Evolutionary conservation across 2,329 filamentous ascomycete species (phyloP).

Genomic region (Colletotrichum liriopes): DNA sequence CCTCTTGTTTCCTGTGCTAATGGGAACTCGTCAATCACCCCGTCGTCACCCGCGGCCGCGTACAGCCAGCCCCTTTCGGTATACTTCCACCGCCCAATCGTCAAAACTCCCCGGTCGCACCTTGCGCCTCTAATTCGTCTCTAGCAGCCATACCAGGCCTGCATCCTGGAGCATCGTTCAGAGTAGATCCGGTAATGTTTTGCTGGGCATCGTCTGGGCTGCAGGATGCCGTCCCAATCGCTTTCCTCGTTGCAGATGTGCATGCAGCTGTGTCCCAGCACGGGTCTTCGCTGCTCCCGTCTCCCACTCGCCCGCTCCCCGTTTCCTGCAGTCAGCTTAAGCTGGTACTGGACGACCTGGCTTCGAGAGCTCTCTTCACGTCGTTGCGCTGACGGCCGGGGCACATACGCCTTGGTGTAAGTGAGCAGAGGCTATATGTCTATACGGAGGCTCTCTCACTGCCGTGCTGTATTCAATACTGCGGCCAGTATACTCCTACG

Average conservation of each 20-base stretch:
- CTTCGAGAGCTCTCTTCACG: neutral
- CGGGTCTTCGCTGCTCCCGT: neutral
- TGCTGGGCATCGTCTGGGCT: neutral
- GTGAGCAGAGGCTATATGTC: neutral
- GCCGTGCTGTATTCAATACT: neutral
- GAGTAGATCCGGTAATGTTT: neutral
- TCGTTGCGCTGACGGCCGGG: neutral
- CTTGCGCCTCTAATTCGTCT: neutral
- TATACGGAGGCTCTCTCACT: neutral
- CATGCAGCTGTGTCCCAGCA: neutral
- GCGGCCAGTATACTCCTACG: neutral
- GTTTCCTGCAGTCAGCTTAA: neutral
- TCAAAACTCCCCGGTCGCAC: constrained; percentile 28
- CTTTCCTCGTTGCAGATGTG: neutral
- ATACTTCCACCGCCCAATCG: constrained; percentile 18
- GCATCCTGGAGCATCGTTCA: neutral
- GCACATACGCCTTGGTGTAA: neutral
- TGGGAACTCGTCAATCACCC: neutral
- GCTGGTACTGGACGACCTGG: neutral
- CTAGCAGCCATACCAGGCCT: neutral
- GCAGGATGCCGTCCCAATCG: neutral
- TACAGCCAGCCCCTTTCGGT: constrained; percentile 15
- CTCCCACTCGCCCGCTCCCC: neutral
- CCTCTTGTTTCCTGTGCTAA: neutral
- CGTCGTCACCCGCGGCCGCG: constrained; percentile 8